phyloP scores from a whole-genome alignment of 2,329 filamentous ascomycete genomes.

The Colletotrichum scovillei region DNA sequence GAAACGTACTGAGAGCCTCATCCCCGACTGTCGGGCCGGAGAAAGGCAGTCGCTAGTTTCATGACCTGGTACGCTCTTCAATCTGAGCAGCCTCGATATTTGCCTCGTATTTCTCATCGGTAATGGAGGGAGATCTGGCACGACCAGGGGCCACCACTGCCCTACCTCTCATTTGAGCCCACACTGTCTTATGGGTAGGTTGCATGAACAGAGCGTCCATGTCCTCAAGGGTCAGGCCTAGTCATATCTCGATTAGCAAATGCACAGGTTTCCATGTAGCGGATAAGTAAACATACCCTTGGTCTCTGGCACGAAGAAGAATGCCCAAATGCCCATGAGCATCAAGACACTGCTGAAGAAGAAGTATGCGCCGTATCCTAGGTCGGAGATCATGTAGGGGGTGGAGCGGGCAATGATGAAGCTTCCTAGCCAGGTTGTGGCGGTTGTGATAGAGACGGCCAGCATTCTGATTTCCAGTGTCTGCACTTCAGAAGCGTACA shows the following conservation, averaged over 20 bases:
- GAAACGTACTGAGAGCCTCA: neutral
- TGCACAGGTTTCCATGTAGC: neutral
- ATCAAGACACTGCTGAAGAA: slow-evolving; percentile 62
- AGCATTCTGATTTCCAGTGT: slow-evolving; percentile 50
- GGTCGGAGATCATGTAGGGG: slow-evolving; percentile 53
- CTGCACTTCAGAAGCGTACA: slow-evolving; percentile 61
- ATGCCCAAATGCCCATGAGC: slow-evolving; percentile 57
- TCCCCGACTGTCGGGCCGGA: neutral
- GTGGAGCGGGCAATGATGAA: slow-evolving; percentile 53
- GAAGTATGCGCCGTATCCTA: slow-evolving; percentile 63
- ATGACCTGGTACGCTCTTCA: slow-evolving; percentile 20
- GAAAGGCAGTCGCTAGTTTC: slow-evolving; percentile 1
- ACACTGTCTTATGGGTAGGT: slow-evolving; percentile 47
- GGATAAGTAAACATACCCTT: slow-evolving; percentile 49
- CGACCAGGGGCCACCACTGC: slow-evolving; percentile 7
- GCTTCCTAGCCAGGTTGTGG: slow-evolving; percentile 51
- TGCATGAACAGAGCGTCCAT: slow-evolving; percentile 53
- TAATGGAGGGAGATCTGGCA: slow-evolving; percentile 26
- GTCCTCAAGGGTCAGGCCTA: slow-evolving; percentile 57
- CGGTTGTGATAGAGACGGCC: slow-evolving; percentile 47
- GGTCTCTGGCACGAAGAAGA: slow-evolving; percentile 63
- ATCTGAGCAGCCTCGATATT: slow-evolving; percentile 30
- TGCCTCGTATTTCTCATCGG: slow-evolving; percentile 33
- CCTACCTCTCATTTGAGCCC: slow-evolving; percentile 39
- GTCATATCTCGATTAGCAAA: neutral